Evolutionary conservation across 257 asterid species (phyloP).

Genomic region (Ophiorrhiza pumila): DNA sequence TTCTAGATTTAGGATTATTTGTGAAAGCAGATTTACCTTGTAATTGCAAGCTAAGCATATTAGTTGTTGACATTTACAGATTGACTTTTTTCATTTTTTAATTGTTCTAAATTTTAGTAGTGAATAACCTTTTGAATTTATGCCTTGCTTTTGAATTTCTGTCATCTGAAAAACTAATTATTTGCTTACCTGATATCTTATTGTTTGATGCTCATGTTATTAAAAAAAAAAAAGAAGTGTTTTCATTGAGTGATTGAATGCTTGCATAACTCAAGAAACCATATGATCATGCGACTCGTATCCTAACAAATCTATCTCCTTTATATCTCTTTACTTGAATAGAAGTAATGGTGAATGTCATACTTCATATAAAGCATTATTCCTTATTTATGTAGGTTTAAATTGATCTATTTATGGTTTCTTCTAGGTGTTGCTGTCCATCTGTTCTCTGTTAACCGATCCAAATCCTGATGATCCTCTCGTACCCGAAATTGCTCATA

Average conservation of each 20-base stretch:
- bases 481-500: conserved; percentile 43
- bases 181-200: not conserved
- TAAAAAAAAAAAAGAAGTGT: not conserved
- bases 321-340: no score
- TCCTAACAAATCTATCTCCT: no score
- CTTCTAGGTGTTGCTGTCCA: conserved; percentile 35
- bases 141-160: not conserved
- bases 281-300: no score
- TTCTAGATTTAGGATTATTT: not conserved
- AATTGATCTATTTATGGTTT: not conserved
- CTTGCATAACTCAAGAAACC: not conserved
- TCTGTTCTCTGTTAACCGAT: conserved; percentile 38
- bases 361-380: no score
- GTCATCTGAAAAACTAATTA: no score
- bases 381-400: not conserved
- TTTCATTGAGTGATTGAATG: not conserved
- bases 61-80: not conserved
- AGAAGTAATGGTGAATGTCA: no score
- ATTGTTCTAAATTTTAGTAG: not conserved
- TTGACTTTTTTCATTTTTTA: not conserved
- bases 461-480: conserved; percentile 45
- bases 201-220: not conserved
- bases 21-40: not conserved
- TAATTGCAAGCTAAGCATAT: not conserved
- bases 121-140: not conserved